Evolutionary conservation across 305 asterid genomes (phyloP), one percentile per base, ranked within the genome.

Genomic region (Nicotiana rustica): DNA sequence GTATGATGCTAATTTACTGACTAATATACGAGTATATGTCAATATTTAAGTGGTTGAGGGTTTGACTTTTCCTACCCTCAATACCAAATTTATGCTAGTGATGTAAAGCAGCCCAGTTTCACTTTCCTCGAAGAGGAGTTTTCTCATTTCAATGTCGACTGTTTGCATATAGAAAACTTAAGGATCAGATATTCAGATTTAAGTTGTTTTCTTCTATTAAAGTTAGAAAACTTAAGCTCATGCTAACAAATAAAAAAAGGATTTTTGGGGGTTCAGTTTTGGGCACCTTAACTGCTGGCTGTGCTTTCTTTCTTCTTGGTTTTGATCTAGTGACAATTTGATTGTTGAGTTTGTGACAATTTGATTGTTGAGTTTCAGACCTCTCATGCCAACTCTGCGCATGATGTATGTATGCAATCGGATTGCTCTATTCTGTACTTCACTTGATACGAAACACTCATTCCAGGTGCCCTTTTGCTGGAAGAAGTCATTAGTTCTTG

Each of bases 391-490:
- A 75, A 75, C 31, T 61, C 56, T 55, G 59, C 56, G 75, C 64
- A 13, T 52, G 79, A 75, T 75, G 15, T 75, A 49, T 25, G 25
- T 49, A 75, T 75, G 25, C 25, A 25, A 33, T 80, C 61, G 70
- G 69, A 68, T 44, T 41, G 19, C 25, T 10, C 61, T 82, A 25
- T 55, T 36, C 81, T 35, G 68, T 56, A 17, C 15, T 82, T 44
- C 18, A 38, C 59, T 41, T 80, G 70, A 81, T 83, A 56, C 52
- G 73, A 84, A 69, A 70, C 71, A 13, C 86, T 83, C 84, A 83
- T 84, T 85, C 79, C 87, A 96, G 99, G 99, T 62, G 89, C 92
- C 13, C 91, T 94, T 85, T 88, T 96, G 88, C 85, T 96, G 85
- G 98, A 93, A 88, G 99, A 92, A 90, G 88, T 94, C 62, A 88